phyloP scores from a whole-genome alignment of 2,329 filamentous ascomycete genomes.

The Pseudopyricularia cyperi region DNA sequence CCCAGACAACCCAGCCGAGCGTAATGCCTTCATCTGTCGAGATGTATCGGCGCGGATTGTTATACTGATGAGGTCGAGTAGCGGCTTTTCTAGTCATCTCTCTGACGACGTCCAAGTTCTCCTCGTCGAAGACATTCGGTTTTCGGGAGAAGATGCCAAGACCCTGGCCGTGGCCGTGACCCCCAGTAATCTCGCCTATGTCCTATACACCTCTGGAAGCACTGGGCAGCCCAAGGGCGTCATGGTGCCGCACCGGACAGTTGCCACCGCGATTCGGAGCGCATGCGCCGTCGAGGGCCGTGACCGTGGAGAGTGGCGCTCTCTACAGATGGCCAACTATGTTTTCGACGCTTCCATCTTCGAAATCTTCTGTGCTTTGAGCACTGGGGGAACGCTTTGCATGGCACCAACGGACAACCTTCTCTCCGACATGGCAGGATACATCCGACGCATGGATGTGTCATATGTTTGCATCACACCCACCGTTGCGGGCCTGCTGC shows the following conservation, averaged over 20 bases:
- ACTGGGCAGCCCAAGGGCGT: constrained; percentile 47
- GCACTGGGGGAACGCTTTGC: not conserved
- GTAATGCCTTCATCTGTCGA: constrained; percentile 8
- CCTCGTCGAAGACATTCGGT: not conserved
- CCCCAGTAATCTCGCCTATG: constrained; percentile 26
- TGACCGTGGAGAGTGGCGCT: constrained; percentile 42
- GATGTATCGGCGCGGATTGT: constrained; percentile 2
- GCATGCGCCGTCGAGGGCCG: constrained; percentile 44
- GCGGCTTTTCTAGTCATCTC: not conserved
- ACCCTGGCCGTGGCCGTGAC: not conserved
- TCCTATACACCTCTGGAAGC: constrained; percentile 45
- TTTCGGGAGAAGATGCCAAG: constrained; percentile 53
- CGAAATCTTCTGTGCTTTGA: constrained; percentile 13
- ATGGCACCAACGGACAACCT: not conserved
- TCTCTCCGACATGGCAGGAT: not conserved
- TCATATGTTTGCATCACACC: constrained; percentile 44
- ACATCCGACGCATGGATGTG: constrained; percentile 41
- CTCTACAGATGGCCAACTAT: constrained; percentile 21
- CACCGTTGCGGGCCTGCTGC: constrained; percentile 8
- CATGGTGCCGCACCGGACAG: constrained; percentile 33
- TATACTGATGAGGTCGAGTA: not conserved
- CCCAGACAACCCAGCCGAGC: constrained; percentile 7
- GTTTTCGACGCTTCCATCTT: constrained; percentile 37
- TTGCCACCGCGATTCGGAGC: constrained; percentile 28
- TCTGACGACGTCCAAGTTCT: not conserved